These are phyloP conservation scores for Skeletonema costatum DNA, from an alignment of 108 stramenopile genomes.

Conservation along the genomic window DNA sequence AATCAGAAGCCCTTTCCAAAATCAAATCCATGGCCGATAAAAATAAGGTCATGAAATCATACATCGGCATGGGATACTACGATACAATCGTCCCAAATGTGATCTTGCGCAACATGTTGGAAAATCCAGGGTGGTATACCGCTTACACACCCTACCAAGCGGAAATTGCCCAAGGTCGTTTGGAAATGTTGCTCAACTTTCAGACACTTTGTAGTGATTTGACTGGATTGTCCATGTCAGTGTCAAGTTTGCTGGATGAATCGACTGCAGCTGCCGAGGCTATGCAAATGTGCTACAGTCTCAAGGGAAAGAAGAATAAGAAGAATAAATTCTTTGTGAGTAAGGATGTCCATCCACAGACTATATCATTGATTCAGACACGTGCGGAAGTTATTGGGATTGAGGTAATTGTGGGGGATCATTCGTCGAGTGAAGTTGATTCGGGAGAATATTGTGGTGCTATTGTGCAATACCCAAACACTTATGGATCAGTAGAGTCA, in stretches of 20 bases:
- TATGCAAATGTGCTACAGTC: slow-evolving; percentile 94
- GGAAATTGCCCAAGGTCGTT: slow-evolving; percentile 98
- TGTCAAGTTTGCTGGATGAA: slow-evolving; percentile 97
- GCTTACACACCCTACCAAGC: slow-evolving; percentile 99
- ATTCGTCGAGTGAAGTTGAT: slow-evolving; percentile 75
- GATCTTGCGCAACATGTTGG: slow-evolving; percentile 97
- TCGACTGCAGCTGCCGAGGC: slow-evolving; percentile 97
- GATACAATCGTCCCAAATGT: slow-evolving; percentile 95
- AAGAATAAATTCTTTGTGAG: slow-evolving; percentile 94
- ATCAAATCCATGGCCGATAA: slow-evolving; percentile 76
- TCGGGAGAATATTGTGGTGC: slow-evolving; percentile 90
- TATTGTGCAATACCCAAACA: slow-evolving; percentile 98
- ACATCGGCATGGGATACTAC: slow-evolving; percentile 98
- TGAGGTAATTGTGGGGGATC: slow-evolving; percentile 89
- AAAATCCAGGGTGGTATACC: slow-evolving; percentile 99
- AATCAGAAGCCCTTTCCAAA: slow-evolving; percentile 89
- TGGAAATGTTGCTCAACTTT: slow-evolving; percentile 99
- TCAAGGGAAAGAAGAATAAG: slow-evolving; percentile 90
- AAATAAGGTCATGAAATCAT: slow-evolving; percentile 95
- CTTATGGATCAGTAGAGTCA: slow-evolving; percentile 88
- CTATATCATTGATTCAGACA: slow-evolving; percentile 93
- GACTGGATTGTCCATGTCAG: slow-evolving; percentile 96
- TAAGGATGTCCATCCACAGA: slow-evolving; percentile 96
- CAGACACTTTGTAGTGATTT: slow-evolving; percentile 98
- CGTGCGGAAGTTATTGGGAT: slow-evolving; percentile 90